phyloP scores from a whole-genome alignment of 306 rosid genomes.

The Quercus glauca region DNA sequence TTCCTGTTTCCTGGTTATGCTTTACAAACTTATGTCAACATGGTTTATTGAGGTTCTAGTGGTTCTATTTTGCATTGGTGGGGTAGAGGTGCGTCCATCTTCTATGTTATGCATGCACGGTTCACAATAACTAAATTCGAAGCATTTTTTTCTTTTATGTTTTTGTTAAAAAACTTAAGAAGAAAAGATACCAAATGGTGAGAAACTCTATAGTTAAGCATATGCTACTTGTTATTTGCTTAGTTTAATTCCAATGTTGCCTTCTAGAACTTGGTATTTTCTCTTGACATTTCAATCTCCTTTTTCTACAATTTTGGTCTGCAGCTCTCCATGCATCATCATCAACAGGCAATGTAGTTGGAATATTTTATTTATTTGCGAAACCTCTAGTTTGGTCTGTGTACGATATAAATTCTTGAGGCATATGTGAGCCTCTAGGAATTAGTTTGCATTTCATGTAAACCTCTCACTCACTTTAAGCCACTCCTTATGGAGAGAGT shows the following conservation, averaged over 20 bases:
- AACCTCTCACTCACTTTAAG: not conserved
- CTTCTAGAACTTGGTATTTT: slow-evolving; percentile 9
- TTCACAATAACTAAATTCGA: slow-evolving; percentile 8
- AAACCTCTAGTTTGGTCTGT: not conserved
- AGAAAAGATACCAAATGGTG: slow-evolving; percentile 1
- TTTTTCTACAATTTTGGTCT: not conserved
- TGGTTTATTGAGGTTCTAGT: slow-evolving; percentile 90
- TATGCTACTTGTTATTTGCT: not conserved
- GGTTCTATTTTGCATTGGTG: slow-evolving; percentile 93
- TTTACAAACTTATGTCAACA: slow-evolving; percentile 86
- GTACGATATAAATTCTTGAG: not conserved
- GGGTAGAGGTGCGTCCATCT: slow-evolving; percentile 68
- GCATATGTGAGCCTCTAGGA: not conserved
- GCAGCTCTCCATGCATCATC: not conserved
- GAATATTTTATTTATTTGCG: not conserved
- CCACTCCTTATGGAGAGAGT: not conserved
- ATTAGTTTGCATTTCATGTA: not conserved
- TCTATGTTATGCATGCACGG: slow-evolving; percentile 14
- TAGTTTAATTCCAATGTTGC: not conserved
- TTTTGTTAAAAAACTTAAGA: no score
- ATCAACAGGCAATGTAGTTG: not conserved
- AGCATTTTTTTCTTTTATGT: not conserved
- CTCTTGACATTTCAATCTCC: not conserved
- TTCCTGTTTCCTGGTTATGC: slow-evolving; percentile 90
- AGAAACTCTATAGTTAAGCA: slow-evolving; percentile 1